These are phyloP conservation scores for Botryotinia convoluta DNA, from an alignment of 2,329 filamentous ascomycete genomes.

Conservation along the genomic window DNA sequence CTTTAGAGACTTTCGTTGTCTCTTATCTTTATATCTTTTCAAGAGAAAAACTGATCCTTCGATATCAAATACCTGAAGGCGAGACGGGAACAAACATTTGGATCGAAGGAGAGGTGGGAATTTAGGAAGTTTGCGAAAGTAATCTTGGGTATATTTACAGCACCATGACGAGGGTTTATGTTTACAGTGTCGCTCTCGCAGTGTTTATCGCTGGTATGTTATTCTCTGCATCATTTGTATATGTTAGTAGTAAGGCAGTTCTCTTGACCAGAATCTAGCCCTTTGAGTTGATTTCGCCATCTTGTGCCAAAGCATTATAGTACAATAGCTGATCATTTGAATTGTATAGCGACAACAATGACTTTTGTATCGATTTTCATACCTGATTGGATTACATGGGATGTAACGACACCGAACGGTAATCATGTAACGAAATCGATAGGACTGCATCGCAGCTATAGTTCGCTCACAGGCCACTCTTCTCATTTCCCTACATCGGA, in stretches of 20 bases:
- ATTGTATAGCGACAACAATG: constrained; percentile 66
- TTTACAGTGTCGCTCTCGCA: constrained; percentile 44
- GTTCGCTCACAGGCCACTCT: constrained; percentile 57
- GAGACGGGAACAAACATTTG: constrained; percentile 21
- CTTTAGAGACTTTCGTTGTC: not conserved
- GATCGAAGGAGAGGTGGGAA: constrained; percentile 20
- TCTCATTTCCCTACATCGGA: constrained; percentile 63
- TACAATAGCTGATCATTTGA: constrained; percentile 9
- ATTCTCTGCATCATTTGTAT: not conserved
- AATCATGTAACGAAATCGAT: constrained; percentile 61
- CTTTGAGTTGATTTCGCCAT: not conserved
- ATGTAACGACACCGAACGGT: constrained; percentile 48
- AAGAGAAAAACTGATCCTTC: not conserved
- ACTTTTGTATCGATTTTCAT: constrained; percentile 67
- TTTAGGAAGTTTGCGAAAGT: constrained; percentile 11
- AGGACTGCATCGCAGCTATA: constrained; percentile 81
- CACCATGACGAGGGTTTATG: constrained; percentile 45
- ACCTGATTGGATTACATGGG: constrained; percentile 69
- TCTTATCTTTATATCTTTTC: not conserved
- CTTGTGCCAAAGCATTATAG: not conserved
- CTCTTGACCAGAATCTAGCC: not conserved
- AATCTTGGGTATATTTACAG: not conserved
- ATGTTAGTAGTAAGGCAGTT: not conserved
- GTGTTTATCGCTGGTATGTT: constrained; percentile 46
- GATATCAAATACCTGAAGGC: not conserved